These are phyloP conservation scores for Cardiospermum halicacabum DNA, from an alignment of 345 rosid species.

Conservation along the genomic window DNA sequence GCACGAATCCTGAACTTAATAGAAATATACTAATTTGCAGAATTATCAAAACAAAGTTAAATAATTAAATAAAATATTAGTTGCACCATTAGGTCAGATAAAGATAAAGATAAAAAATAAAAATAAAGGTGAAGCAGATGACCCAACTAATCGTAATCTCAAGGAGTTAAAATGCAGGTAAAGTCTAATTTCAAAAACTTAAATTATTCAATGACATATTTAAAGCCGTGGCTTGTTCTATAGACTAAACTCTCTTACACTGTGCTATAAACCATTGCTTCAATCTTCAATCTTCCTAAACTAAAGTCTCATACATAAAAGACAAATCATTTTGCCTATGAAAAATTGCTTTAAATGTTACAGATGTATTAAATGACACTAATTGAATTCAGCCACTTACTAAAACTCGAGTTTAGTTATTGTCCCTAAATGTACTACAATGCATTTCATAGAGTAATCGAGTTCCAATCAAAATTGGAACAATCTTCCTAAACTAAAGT, in stretches of 20 bases:
- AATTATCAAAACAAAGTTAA: neutral
- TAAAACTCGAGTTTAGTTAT: too few relatives aligned
- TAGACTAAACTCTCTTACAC: neutral
- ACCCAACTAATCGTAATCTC: neutral
- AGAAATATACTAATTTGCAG: neutral
- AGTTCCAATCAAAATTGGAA: too few relatives aligned
- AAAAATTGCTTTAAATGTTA: too few relatives aligned
- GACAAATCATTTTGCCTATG: neutral
- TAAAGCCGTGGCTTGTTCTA: neutral
- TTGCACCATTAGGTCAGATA: neutral
- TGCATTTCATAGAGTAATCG: too few relatives aligned
- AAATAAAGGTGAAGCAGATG: too few relatives aligned
- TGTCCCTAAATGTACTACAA: too few relatives aligned
- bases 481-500: neutral
- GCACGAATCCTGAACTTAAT: neutral
- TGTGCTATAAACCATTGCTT: neutral
- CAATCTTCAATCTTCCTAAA: neutral
- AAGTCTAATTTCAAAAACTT: neutral
- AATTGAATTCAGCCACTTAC: too few relatives aligned
- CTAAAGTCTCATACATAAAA: neutral
- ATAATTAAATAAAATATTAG: neutral
- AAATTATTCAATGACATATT: neutral
- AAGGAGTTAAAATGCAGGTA: neutral
- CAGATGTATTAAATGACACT: too few relatives aligned
- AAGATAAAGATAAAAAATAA: too few relatives aligned